Evolutionary conservation across 805 yeast genomes (phyloP).

Genomic region (Phaffomyces opuntiae): DNA sequence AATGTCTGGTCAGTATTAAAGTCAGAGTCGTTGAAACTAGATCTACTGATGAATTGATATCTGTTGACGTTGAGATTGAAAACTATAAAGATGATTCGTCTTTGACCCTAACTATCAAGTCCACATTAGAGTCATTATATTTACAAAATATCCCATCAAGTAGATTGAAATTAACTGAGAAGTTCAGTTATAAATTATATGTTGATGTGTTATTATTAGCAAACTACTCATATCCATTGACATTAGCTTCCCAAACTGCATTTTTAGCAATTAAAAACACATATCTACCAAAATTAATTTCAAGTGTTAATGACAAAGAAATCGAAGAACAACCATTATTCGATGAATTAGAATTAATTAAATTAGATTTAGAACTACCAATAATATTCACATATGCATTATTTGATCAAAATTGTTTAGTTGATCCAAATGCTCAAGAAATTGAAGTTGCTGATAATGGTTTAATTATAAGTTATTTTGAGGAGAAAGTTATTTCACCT

Average conservation of each 20-base stretch:
- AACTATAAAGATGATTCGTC: constrained; percentile 77
- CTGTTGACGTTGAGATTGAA: constrained; percentile 74
- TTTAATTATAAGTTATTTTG: constrained; percentile 61
- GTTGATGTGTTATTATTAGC: constrained; percentile 78
- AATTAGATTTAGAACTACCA: constrained; percentile 59
- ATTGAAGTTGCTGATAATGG: constrained; percentile 86
- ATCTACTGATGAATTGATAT: constrained; percentile 43
- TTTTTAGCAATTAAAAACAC: constrained; percentile 80
- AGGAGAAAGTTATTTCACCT: constrained; percentile 66
- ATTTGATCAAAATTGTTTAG: constrained; percentile 54
- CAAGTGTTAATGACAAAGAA: constrained; percentile 53
- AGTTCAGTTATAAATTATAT: constrained; percentile 67
- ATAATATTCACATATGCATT: constrained; percentile 69
- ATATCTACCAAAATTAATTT: constrained; percentile 61
- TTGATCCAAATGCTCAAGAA: constrained; percentile 89
- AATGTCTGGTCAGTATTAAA: constrained; percentile 87
- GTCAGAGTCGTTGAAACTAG: constrained; percentile 61
- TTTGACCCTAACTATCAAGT: constrained; percentile 54
- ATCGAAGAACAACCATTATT: constrained; percentile 88
- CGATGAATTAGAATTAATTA: constrained; percentile 76
- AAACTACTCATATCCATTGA: constrained; percentile 72
- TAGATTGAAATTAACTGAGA: constrained; percentile 57
- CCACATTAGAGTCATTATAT: constrained; percentile 50
- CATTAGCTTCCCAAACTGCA: constrained; percentile 70
- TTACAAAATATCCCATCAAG: constrained; percentile 44